These are phyloP conservation scores for Coemansia sp. DNA, from an alignment of 192 early-diverging fungal genomes.

Conservation along the genomic window DNA sequence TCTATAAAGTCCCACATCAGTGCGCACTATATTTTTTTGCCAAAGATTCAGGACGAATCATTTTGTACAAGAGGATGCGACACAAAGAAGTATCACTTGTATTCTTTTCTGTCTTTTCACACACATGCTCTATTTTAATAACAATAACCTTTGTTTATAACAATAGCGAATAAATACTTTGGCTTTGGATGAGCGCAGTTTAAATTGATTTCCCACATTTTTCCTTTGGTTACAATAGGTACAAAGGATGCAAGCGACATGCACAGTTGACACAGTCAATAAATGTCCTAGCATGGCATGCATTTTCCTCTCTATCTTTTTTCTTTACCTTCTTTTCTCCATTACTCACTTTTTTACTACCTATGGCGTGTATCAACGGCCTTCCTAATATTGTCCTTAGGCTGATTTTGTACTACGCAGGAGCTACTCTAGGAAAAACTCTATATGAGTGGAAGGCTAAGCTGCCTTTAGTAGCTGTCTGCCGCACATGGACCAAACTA, in stretches of 20 bases:
- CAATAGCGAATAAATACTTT: too few relatives aligned
- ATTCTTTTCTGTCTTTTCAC: too few relatives aligned
- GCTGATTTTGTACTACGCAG: not conserved
- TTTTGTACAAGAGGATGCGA: too few relatives aligned
- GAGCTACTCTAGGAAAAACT: not conserved
- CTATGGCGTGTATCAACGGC: not conserved
- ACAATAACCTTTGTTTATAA: too few relatives aligned
- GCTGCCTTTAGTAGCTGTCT: not conserved
- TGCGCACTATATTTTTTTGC: too few relatives aligned
- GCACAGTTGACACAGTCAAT: slow-evolving; percentile 8
- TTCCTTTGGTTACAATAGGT: too few relatives aligned
- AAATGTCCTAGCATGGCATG: not conserved
- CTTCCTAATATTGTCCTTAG: not conserved
- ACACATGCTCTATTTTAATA: too few relatives aligned
- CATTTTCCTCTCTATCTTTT: not conserved
- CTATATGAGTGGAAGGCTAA: not conserved
- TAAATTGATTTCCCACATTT: too few relatives aligned
- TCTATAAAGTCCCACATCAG: too few relatives aligned
- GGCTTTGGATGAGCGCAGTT: too few relatives aligned
- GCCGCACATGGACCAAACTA: not conserved
- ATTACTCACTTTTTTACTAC: not conserved
- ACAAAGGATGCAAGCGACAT: slow-evolving; percentile 22
- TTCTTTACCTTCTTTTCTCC: not conserved
- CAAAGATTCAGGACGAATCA: too few relatives aligned
- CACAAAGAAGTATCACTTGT: too few relatives aligned